Evolutionary conservation across 2,329 filamentous ascomycete species (phyloP), one percentile per base, ranked within the genome.

Genomic region (Neofusicoccum sp.): DNA sequence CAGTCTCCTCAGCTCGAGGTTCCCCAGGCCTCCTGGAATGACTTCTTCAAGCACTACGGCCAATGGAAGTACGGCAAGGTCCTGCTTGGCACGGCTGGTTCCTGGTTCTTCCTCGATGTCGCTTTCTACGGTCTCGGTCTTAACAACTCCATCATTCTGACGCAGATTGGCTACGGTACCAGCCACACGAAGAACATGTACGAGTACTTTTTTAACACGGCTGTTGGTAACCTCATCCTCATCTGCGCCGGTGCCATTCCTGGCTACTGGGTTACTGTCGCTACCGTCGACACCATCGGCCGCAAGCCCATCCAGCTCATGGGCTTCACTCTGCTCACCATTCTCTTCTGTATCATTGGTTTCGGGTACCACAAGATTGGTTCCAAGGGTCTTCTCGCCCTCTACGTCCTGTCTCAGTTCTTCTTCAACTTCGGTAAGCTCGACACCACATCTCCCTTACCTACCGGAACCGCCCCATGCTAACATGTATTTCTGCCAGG

Each of bases 261-360:
- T 0, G 90, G 90, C 12, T 93, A 93, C 79, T 93, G 89, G 89
- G 83, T 91, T 14, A 90, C 89, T 0, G 89, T 92, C 5, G 86
- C 86, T 11, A 86, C 84, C 1, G 85, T 91, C 61, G 89, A 93
- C 74, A 89, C 82, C 1, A 68, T 92, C 12, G 90, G 89, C 58
- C 88, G 90, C 69, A 92, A 91, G 79, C 84, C 89, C 1, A 91
- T 93, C 61, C 90, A 90, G 76, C 75, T 89, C 60, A 81, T 79
- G 63, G 79, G 79, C 36, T 81, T 81, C 69, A 68, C 69, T 62
- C 73, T 80, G 61, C 71, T 81, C 2, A 81, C 79, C 60, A 72
- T 78, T 62, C 70, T 81, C 63, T 80, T 81, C 75, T 77, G 75
- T 68, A 73, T 80, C 65, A 77, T 80, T 60, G 79, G 79, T 24